Conservation (phyloP, 345 rosid species). For the Linum usitatissimum region DNA sequence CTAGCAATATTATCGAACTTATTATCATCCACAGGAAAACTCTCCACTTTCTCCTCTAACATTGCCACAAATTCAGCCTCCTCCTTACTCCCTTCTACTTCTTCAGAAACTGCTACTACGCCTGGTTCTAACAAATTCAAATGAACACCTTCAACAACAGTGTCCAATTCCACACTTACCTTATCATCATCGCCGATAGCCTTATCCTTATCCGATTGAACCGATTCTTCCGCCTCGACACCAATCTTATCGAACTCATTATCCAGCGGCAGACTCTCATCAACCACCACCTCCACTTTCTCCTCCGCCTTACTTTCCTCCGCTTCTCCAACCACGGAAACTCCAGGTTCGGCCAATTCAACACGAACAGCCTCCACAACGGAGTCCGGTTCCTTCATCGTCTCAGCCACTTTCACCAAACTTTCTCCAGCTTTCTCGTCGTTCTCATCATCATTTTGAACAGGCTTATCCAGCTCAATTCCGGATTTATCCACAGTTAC, state of each 20-base stretch:
- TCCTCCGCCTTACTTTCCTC: slow-evolving; percentile 11
- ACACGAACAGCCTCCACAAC: slow-evolving; percentile 25
- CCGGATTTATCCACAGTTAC: no score
- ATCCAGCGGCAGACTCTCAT: slow-evolving; percentile 17
- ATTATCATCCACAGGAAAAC: slow-evolving; percentile 25
- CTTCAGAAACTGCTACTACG: slow-evolving; percentile 27
- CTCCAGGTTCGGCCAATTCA: slow-evolving; percentile 19
- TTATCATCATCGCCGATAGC: slow-evolving; percentile 12
- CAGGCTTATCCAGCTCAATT: no score
- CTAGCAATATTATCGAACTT: slow-evolving; percentile 27
- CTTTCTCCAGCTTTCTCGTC: no score
- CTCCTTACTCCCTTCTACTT: slow-evolving; percentile 19
- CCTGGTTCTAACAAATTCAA: slow-evolving; percentile 18
- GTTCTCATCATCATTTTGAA: no score
- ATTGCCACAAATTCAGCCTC: slow-evolving; percentile 17
- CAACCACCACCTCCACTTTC: slow-evolving; percentile 20
- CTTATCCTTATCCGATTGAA: not conserved
- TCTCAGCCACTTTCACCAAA: not conserved
- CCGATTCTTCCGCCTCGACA: not conserved
- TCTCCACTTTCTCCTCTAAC: slow-evolving; percentile 14
- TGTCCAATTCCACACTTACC: slow-evolving; percentile 22
- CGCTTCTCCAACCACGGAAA: slow-evolving; percentile 24
- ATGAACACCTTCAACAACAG: slow-evolving; percentile 24
- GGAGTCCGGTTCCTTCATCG: slow-evolving; percentile 14
- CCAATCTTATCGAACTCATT: slow-evolving; percentile 36